Evolutionary conservation across 106 monocot genomes (phyloP), one percentile per base, ranked within the genome.

Genomic region (Dioscorea dumetorum): DNA sequence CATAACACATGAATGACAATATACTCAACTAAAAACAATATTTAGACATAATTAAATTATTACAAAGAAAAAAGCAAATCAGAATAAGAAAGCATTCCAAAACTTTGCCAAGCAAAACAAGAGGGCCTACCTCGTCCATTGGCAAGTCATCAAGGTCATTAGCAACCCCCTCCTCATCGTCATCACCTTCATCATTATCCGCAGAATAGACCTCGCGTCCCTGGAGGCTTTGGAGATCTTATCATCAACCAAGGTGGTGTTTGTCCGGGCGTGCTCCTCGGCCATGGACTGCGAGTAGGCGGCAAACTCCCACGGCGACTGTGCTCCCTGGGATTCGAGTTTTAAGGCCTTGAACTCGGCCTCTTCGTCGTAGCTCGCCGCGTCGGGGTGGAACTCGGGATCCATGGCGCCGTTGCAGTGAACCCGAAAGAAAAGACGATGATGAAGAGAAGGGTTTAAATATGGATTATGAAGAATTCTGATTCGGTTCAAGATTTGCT

Each of bases 231-330:
- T 82, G 49, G 71, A 80, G 74, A 99, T 99, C 85, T 92, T 99
- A 48, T 72, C 77, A 73, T 99, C 97, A 8, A 99, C 54, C 48
- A 89, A 92, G 49, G 97, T 92, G 71, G 89, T 99, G 50, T 73
- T 82, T 52, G 77, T 67, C 20, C 80, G 72, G 2, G 52, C 84
- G 63, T 91, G 86, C 77, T 92, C 97, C 48, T 92, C 97, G 50
- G 66, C 77, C 24, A 82, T 82, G n/a, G 97, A 87, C 70, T 79
- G 80, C n/a, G 82, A 76, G 77, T 87, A 90, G 9, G 89, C 77
- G 1, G 89, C 68, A 76, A 91, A 95, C 75, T 99, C 92, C 92
- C 97, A 92, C 11, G 92, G 87, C 16, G n/a, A n/a, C n/a, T n/a
- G n/a, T n/a, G n/a, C n/a, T n/a, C n/a, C n/a, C n/a, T n/a, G n/a